These are phyloP conservation scores for Nepenthes alata DNA, from an alignment of 179 eudicot species.

Conservation along the genomic window DNA sequence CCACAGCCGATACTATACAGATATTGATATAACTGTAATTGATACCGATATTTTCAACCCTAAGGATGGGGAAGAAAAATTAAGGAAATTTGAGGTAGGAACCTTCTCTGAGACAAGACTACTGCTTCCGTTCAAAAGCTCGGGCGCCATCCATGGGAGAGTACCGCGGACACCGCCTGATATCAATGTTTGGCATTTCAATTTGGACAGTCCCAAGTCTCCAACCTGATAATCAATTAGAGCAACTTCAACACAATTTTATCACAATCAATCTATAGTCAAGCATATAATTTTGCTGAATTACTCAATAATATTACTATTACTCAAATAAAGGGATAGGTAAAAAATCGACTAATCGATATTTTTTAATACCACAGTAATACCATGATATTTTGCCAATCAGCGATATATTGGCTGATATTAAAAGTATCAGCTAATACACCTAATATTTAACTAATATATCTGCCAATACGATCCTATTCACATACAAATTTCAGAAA, in stretches of 20 bases:
- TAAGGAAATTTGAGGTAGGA: not conserved
- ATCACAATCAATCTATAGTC: not conserved
- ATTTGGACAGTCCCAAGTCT: constrained; percentile 89
- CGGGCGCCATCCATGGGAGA: constrained; percentile 99
- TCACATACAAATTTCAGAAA: no score
- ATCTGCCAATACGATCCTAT: no score
- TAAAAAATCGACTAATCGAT: not conserved
- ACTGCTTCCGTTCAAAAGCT: constrained; percentile 86
- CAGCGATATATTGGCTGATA: no score
- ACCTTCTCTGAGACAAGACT: constrained; percentile 94
- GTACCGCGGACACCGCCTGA: constrained; percentile 96
- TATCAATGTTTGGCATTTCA: constrained; percentile 78
- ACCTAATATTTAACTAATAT: no score
- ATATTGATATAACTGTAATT: no score
- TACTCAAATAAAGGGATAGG: not conserved
- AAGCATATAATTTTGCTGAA: not conserved
- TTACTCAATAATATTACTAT: not conserved
- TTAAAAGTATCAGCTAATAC: no score
- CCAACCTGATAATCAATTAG: constrained; percentile 47
- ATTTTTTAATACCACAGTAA: no score
- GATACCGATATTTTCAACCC: not conserved
- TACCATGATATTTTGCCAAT: no score
- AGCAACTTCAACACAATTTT: not conserved
- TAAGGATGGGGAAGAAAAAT: not conserved
- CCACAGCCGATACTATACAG: no score